Conservation (phyloP, 176 grass and related monocot genomes). For the Triticum dicoccoides region DNA sequence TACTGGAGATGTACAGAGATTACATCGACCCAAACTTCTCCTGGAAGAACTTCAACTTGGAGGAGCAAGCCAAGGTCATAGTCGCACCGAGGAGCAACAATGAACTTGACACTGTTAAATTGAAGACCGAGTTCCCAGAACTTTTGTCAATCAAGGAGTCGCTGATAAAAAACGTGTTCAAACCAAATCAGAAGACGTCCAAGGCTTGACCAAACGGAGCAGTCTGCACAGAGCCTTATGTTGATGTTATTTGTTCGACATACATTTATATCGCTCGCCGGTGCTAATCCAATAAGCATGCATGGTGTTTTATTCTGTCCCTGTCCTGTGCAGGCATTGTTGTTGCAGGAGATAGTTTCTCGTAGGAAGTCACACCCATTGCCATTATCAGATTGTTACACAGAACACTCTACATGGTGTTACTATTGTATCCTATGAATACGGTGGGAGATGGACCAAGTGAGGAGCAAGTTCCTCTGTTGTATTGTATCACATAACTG, state of each 20-base stretch:
- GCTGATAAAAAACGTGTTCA: conserved; percentile 62
- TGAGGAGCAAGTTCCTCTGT: conserved; percentile 15
- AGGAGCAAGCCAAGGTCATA: conserved; percentile 88
- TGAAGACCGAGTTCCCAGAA: conserved; percentile 71
- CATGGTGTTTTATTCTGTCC: neutral
- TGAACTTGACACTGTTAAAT: conserved; percentile 61
- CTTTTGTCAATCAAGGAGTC: conserved; percentile 77
- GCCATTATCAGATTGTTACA: conserved; percentile 6
- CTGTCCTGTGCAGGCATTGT: conserved; percentile 13
- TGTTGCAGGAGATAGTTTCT: conserved; percentile 32
- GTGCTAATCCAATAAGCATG: conserved; percentile 31
- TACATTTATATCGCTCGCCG: conserved; percentile 28
- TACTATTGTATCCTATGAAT: conserved; percentile 13
- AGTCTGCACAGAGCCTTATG: conserved; percentile 4
- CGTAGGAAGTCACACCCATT: conserved; percentile 23
- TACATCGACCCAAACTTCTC: conserved; percentile 71
- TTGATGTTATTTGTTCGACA: conserved; percentile 39
- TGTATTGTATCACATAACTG: conserved; percentile 2
- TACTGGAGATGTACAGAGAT: conserved; percentile 80
- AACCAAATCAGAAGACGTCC: conserved; percentile 60
- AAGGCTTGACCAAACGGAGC: conserved; percentile 45
- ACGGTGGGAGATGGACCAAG: conserved; percentile 3
- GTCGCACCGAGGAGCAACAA: conserved; percentile 90
- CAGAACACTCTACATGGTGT: conserved; percentile 7
- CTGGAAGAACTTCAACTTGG: conserved; percentile 82